Evolutionary conservation across 495 filamentous ascomycete genomes (phyloP).

Genomic region (Saxophila tyrrhenica): DNA sequence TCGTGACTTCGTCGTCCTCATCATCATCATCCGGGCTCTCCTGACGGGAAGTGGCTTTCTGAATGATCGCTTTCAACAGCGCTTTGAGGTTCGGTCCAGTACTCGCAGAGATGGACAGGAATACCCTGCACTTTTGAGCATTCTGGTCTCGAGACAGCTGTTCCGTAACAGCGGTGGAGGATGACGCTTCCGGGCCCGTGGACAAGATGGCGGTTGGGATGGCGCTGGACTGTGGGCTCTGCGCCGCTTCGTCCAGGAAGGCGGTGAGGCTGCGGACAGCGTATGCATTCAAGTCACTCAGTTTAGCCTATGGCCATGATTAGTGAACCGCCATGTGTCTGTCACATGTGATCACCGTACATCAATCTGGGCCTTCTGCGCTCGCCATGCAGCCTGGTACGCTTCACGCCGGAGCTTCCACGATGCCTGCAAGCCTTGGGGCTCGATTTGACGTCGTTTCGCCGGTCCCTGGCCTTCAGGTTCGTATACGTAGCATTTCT

Average conservation of each 20-base stretch:
- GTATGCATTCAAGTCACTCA: slow-evolving; percentile 50
- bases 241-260: slow-evolving; percentile 42
- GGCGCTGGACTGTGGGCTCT: slow-evolving; percentile 28
- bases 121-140: slow-evolving; percentile 37
- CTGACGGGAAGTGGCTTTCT: slow-evolving; percentile 51
- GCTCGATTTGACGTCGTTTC: slow-evolving; percentile 23
- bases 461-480: slow-evolving; percentile 18
- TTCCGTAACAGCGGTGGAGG: slow-evolving; percentile 60
- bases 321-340: not conserved
- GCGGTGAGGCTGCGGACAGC: slow-evolving; percentile 51
- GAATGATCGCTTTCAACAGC: slow-evolving; percentile 71
- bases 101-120: slow-evolving; percentile 60
- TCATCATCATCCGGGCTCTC: slow-evolving; percentile 22
- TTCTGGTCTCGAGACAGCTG: slow-evolving; percentile 45
- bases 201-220: slow-evolving; percentile 74
- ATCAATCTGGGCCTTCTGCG: slow-evolving; percentile 56
- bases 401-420: slow-evolving; percentile 43
- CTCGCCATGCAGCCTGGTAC: slow-evolving; percentile 57
- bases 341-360: slow-evolving; percentile 31
- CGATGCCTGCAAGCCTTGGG: slow-evolving; percentile 15
- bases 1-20: slow-evolving; percentile 43
- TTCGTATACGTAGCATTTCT: slow-evolving; percentile 29
- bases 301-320: slow-evolving; percentile 36
- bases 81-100: slow-evolving; percentile 77
- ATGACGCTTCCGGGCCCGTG: slow-evolving; percentile 76